A percentile compares a stretch with the other conserved stretches of the same genome.
These are phyloP conservation scores for Mycena alexandri DNA, from an alignment of 768 basidiomycete species.

Conservation along the genomic window DNA sequence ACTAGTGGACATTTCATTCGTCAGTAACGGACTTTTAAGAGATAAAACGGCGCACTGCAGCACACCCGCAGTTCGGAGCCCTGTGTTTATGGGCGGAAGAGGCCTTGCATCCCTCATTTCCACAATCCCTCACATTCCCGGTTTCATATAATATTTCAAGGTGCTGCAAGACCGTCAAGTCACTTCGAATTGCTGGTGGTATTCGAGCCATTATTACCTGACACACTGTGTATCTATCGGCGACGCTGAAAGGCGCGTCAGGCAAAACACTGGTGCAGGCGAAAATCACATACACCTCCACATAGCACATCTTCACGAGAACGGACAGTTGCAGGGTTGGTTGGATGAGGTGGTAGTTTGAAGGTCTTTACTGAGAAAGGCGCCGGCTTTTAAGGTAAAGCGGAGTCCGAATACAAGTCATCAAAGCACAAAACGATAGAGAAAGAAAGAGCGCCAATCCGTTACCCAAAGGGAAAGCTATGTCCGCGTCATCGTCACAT, in stretches of 20 bases:
- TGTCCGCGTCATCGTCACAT: constrained; percentile 30
- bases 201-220: neutral
- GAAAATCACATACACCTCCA: constrained; percentile 27
- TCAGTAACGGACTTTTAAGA: neutral
- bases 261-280: neutral
- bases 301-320: constrained; percentile 19
- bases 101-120: constrained; percentile 28
- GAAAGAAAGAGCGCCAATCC: neutral
- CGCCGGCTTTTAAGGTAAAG: constrained; percentile 31
- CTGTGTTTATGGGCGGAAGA: constrained; percentile 29
- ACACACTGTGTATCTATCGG: constrained; percentile 30
- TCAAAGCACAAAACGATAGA: constrained; percentile 15
- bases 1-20: neutral
- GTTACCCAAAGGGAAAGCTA: neutral
- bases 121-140: constrained; percentile 29
- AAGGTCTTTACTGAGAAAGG: constrained; percentile 10
- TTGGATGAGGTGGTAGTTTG: neutral
- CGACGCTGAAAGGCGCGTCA: constrained; percentile 20
- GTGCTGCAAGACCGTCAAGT: constrained; percentile 11
- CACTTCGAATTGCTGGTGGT: neutral
- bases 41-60: constrained; percentile 11
- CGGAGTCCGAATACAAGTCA: constrained; percentile 27
- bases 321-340: neutral
- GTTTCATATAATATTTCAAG: constrained; percentile 29
- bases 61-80: constrained; percentile 33